These are phyloP conservation scores for Alternaria infectoria DNA, from an alignment of 2,329 filamentous ascomycete genomes.

Conservation along the genomic window DNA sequence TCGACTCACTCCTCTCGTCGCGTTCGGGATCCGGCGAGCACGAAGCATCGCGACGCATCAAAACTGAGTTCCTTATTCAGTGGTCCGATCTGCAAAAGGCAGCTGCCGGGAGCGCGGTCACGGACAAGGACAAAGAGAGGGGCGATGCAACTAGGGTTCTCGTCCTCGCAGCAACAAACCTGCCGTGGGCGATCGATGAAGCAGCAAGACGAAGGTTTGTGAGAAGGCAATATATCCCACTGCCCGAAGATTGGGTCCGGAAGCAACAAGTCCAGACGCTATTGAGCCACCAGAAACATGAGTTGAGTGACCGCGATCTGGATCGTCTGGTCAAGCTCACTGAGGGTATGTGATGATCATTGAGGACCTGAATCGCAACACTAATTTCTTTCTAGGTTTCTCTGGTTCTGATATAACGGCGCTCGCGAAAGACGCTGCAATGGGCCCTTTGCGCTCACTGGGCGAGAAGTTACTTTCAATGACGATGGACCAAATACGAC, in stretches of 20 bases:
- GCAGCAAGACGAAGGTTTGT: constrained; percentile 91
- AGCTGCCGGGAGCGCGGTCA: constrained; percentile 80
- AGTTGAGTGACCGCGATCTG: constrained; percentile 74
- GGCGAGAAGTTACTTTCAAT: constrained; percentile 90
- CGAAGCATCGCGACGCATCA: constrained; percentile 90
- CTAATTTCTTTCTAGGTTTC: constrained; percentile 69
- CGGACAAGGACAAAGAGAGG: constrained; percentile 68
- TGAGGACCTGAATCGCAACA: neutral
- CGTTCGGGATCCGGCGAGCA: constrained; percentile 81
- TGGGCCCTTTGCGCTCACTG: constrained; percentile 89
- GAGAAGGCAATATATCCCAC: constrained; percentile 90
- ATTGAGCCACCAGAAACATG: constrained; percentile 86
- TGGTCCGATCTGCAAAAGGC: constrained; percentile 95
- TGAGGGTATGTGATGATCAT: constrained; percentile 67
- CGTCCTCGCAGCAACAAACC: constrained; percentile 91
- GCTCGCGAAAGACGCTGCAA: constrained; percentile 94
- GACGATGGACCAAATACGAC: constrained; percentile 91
- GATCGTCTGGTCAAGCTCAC: constrained; percentile 77
- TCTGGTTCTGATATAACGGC: constrained; percentile 97
- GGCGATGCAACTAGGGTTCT: constrained; percentile 89
- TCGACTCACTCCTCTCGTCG: constrained; percentile 88
- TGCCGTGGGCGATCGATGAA: constrained; percentile 98
- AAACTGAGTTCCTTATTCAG: constrained; percentile 97
- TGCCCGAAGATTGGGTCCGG: constrained; percentile 85
- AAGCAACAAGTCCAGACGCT: constrained; percentile 79